A percentile compares a stretch with the other conserved stretches of the same genome.
These are phyloP conservation scores for Boletus sensibilis DNA, from an alignment of 768 basidiomycete species.

Conservation along the genomic window DNA sequence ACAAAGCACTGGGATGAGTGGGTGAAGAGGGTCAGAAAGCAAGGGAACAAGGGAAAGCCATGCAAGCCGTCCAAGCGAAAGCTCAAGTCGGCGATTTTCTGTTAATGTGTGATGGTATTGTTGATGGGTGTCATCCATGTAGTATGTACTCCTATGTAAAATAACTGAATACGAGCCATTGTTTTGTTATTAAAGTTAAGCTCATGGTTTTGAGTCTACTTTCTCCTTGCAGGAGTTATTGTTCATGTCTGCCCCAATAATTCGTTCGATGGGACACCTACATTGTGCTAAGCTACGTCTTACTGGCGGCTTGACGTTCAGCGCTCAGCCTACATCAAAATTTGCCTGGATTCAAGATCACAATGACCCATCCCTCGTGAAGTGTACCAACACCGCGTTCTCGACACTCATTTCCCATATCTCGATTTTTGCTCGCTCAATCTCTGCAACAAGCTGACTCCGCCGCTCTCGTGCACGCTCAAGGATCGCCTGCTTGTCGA, in stretches of 20 bases:
- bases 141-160: conserved; percentile 26
- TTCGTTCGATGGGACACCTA: not conserved
- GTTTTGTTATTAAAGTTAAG: not conserved
- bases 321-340: not conserved
- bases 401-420: conserved; percentile 76
- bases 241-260: not conserved
- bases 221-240: not conserved
- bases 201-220: not conserved
- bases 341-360: not conserved
- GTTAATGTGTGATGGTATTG: conserved; percentile 6
- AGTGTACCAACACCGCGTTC: conserved; percentile 56
- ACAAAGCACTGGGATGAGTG: conserved; percentile 23
- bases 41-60: conserved; percentile 4
- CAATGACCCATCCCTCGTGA: conserved; percentile 36
- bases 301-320: not conserved
- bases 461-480: conserved; percentile 54
- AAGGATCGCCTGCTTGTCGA: conserved; percentile 46
- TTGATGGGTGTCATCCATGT: conserved; percentile 2
- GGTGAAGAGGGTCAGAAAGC: conserved; percentile 5
- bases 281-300: not conserved
- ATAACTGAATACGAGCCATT: conserved; percentile 10
- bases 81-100: conserved; percentile 12
- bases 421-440: conserved; percentile 60
- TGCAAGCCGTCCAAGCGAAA: conserved; percentile 18
- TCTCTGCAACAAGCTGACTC: conserved; percentile 49